These are phyloP conservation scores for Incumbomyces lentus DNA, from an alignment of 2,329 filamentous ascomycete species.

Conservation along the genomic window DNA sequence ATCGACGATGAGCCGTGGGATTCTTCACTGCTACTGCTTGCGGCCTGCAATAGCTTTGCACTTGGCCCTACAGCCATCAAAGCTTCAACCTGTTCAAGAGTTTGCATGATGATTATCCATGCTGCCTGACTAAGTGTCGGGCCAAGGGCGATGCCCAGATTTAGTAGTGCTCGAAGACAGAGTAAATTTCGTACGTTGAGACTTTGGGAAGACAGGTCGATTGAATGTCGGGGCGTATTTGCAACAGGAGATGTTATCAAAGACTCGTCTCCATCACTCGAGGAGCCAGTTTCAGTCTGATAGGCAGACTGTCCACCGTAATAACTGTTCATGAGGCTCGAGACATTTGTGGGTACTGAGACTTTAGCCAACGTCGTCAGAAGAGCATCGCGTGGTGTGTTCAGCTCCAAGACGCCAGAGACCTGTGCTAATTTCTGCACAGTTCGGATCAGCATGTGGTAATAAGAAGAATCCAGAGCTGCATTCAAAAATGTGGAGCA, in stretches of 20 bases:
- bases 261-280: neutral
- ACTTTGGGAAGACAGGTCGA: slow-evolving; percentile 29
- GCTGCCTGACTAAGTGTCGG: slow-evolving; percentile 67
- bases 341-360: slow-evolving; percentile 69
- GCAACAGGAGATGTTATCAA: slow-evolving; percentile 3
- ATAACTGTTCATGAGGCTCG: slow-evolving; percentile 6
- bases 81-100: slow-evolving; percentile 83
- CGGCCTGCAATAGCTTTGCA: neutral
- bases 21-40: neutral
- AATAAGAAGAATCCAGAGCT: slow-evolving; percentile 84
- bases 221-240: slow-evolving; percentile 4
- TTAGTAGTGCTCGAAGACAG: slow-evolving; percentile 83
- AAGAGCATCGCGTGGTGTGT: slow-evolving; percentile 85
- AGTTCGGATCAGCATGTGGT: slow-evolving; percentile 79
- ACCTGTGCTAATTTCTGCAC: slow-evolving; percentile 96
- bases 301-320: slow-evolving; percentile 2
- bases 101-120: slow-evolving; percentile 87
- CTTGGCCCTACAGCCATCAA: slow-evolving; percentile 51
- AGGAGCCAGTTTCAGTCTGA: neutral
- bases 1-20: slow-evolving; percentile 30
- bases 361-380: slow-evolving; percentile 88
- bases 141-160: slow-evolving; percentile 85
- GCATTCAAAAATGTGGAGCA: slow-evolving; percentile 94
- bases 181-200: slow-evolving; percentile 83
- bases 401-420: slow-evolving; percentile 72